Base-by-base conservation (phyloP, 2,329 filamentous ascomycete genomes). In the Elsinoe fawcettii region DNA sequence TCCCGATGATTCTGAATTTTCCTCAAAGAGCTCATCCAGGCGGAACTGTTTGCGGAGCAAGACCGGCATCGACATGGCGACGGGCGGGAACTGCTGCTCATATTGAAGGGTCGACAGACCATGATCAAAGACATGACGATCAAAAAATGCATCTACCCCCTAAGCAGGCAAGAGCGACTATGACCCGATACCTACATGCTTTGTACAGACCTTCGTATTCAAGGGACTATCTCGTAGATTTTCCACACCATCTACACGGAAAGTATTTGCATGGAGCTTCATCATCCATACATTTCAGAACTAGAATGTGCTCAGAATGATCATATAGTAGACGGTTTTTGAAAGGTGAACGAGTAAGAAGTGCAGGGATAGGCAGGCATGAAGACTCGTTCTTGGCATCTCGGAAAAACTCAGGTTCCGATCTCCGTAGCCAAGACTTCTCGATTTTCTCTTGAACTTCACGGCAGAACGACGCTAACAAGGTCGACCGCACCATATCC, bases 401-500 rank as follows among this genome's bases (percentile, higher is more conserved):
- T 44, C 53, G 53, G 37, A 55, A 55, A 46, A 55, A 27, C 53
- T 43, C 23, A 30, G 36, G 25, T 55, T 55, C 53, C 53, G 53
- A 30, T 5, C 6, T 18, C 23, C 53, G 32, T 27, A 55, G 53
- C 53, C 36, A 55, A 55, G 53, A 41, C 20, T 55, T 36, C 22
- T 23, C 53, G 34, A 55, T 43, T 55, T 55, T 55, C 53, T 55
- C 36, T 43, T 16, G n/a, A 46, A 55, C 53, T 32, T 55, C 32
- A 44, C 41, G 14, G 8, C 9, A 51, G 37, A 46, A 49, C 51
- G 51, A 60, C 59, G 44, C 27, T 34, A 43, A 51, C 49, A 58
- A 39, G 27, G 51, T 44, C 47, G 49, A 58, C 37, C 18, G 18
- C 51, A 56, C 56, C 44, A 55, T 27, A 54, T 36, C 56, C 51